Percentiles rank a stretch among this genome's conserved stretches.
These are phyloP conservation scores for Mrakia hoshinonis DNA, from an alignment of 768 basidiomycete species.

Conservation along the genomic window DNA sequence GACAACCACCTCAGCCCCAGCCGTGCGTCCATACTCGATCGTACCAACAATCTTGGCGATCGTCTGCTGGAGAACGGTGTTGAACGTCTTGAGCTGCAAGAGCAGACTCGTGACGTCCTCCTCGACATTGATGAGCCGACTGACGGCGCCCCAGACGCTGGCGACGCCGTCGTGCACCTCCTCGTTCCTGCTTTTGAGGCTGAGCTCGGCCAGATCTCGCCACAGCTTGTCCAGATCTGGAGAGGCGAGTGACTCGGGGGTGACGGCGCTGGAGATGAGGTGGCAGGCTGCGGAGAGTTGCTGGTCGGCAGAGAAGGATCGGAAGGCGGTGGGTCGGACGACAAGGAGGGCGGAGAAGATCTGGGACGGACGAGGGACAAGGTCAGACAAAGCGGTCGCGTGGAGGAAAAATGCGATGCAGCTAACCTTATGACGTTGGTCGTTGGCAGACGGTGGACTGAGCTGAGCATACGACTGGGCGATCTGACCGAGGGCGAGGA, in stretches of 20 bases:
- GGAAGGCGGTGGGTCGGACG: conserved; percentile 41
- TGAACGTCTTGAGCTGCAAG: conserved; percentile 32
- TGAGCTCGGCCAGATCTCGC: conserved; percentile 54
- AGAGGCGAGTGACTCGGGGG: conserved; percentile 49
- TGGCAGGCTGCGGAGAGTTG: conserved; percentile 63
- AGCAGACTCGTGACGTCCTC: conserved; percentile 51
- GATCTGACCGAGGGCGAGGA: conserved; percentile 66
- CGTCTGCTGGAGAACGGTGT: conserved; percentile 57
- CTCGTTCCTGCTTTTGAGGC: conserved; percentile 57
- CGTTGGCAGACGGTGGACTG: conserved; percentile 35
- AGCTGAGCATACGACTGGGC: conserved; percentile 52
- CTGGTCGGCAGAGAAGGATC: conserved; percentile 60
- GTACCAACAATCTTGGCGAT: conserved; percentile 61
- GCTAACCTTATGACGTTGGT: conserved; percentile 39
- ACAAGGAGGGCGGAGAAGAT: conserved; percentile 14
- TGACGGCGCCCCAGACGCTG: conserved; percentile 58
- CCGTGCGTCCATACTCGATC: conserved; percentile 56
- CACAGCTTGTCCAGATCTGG: conserved; percentile 17
- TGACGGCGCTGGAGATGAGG: conserved; percentile 48
- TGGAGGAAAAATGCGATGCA: not conserved
- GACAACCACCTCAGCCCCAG: conserved; percentile 52
- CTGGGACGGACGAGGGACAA: not conserved
- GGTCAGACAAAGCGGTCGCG: too few species aligned
- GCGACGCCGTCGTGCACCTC: conserved; percentile 71
- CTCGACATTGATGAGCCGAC: conserved; percentile 59